Evolutionary conservation across 768 basidiomycete species (phyloP).

Genomic region (Crepidotus variabilis): DNA sequence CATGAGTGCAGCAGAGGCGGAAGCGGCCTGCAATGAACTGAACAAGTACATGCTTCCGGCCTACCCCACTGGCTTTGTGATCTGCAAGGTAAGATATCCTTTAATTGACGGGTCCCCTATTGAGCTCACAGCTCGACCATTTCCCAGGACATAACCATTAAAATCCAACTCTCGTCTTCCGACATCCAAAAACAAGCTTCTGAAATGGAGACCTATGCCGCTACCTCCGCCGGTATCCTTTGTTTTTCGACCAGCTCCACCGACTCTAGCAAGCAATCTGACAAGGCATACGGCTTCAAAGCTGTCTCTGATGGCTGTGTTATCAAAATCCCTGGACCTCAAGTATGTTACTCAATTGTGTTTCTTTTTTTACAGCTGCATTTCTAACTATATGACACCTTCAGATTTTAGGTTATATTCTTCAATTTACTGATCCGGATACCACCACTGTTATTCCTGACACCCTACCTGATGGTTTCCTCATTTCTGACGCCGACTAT

Average conservation of each 20-base stretch:
- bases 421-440: slow-evolving; percentile 9
- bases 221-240: slow-evolving; percentile 9
- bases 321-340: slow-evolving; percentile 14
- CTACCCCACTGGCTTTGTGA: slow-evolving; percentile 10
- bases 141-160: slow-evolving; percentile 13
- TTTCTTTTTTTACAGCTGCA: background rate
- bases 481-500: too few relatives aligned
- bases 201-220: slow-evolving; percentile 4
- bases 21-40: background rate
- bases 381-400: background rate
- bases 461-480: background rate
- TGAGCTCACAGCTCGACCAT: background rate
- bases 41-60: slow-evolving; percentile 11
- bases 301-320: slow-evolving; percentile 7
- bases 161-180: slow-evolving; percentile 1
- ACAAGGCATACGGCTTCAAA: slow-evolving; percentile 5
- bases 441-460: background rate
- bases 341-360: slow-evolving; percentile 5
- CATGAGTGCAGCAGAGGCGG: background rate
- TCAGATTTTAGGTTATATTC: slow-evolving; percentile 13
- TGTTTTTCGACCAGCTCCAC: slow-evolving; percentile 11
- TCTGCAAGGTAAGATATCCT: slow-evolving; percentile 11
- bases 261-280: slow-evolving; percentile 2
- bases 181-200: background rate
- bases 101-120: background rate